phyloP scores from a whole-genome alignment of 208 protist genomes.

The Trypanosoma vivax region DNA sequence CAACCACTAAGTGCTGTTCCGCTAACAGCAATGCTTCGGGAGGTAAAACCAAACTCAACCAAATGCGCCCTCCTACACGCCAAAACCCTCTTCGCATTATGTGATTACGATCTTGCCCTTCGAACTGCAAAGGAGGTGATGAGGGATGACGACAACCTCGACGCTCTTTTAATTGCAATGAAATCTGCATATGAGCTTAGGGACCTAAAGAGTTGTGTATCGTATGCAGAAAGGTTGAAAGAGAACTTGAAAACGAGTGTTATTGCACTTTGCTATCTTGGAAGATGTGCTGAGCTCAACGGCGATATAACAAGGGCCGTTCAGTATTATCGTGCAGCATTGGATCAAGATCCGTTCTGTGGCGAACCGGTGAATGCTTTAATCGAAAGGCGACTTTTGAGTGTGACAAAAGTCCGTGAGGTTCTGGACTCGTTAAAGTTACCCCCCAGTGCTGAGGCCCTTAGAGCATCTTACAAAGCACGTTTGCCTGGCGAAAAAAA shows the following conservation, averaged over 20 bases:
- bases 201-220: slow-evolving; percentile 43
- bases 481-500: slow-evolving; percentile 9
- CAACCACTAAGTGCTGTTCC: slow-evolving; percentile 57
- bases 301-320: slow-evolving; percentile 51
- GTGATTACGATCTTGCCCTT: slow-evolving; percentile 60
- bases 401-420: slow-evolving; percentile 25
- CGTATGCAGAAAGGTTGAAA: slow-evolving; percentile 27
- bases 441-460: slow-evolving; percentile 35
- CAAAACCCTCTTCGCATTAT: slow-evolving; percentile 47
- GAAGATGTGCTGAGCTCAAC: slow-evolving; percentile 63
- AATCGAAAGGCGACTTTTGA: slow-evolving; percentile 55
- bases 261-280: slow-evolving; percentile 61
- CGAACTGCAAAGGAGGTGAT: slow-evolving; percentile 29
- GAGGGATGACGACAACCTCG: slow-evolving; percentile 20
- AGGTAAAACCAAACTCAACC: slow-evolving; percentile 22
- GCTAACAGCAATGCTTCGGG: slow-evolving; percentile 58
- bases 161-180: slow-evolving; percentile 39
- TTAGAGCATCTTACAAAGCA: slow-evolving; percentile 25
- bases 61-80: slow-evolving; percentile 39
- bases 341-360: slow-evolving; percentile 67
- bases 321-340: slow-evolving; percentile 51
- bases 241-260: slow-evolving; percentile 23
- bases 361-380: slow-evolving; percentile 61
- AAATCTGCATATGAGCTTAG: slow-evolving; percentile 71
- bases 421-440: slow-evolving; percentile 57